phyloP scores from a whole-genome alignment of 495 filamentous ascomycete genomes.

The Aspergillus panamensis region DNA sequence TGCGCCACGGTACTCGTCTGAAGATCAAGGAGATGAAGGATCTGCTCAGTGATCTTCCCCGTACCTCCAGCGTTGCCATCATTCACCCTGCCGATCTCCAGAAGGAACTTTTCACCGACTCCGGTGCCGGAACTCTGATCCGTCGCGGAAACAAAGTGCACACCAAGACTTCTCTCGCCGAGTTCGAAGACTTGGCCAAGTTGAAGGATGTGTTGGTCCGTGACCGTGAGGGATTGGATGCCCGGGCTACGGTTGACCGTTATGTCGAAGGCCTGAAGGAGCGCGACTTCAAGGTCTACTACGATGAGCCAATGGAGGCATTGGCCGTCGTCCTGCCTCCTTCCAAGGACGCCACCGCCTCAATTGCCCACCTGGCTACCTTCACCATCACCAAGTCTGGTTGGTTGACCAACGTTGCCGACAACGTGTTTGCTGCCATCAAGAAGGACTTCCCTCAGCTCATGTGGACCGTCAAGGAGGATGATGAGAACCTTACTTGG shows the following conservation, averaged over 20 bases:
- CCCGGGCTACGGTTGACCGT: conserved; percentile 76
- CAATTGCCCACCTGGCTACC: conserved; percentile 77
- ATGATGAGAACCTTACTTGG: conserved; percentile 97
- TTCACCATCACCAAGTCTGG: conserved; percentile 94
- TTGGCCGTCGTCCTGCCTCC: conserved; percentile 88
- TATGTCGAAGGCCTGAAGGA: conserved; percentile 75
- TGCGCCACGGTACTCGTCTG: conserved; percentile 87
- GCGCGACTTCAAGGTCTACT: conserved; percentile 88
- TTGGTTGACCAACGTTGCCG: conserved; percentile 94
- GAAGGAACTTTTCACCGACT: conserved; percentile 95
- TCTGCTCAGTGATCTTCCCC: conserved; percentile 77
- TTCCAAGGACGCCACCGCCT: conserved; percentile 37
- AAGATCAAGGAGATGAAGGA: conserved; percentile 99
- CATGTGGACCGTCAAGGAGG: conserved; percentile 94
- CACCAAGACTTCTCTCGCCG: conserved; percentile 65
- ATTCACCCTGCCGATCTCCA: conserved; percentile 93
- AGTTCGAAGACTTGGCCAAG: conserved; percentile 73
- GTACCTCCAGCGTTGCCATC: conserved; percentile 93
- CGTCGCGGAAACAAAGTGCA: conserved; percentile 88
- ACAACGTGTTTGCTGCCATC: conserved; percentile 91
- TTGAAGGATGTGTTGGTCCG: conserved; percentile 81
- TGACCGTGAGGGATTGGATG: conserved; percentile 82
- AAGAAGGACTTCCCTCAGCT: conserved; percentile 90
- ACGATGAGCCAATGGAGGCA: conserved; percentile 93
- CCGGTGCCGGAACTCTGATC: conserved; percentile 92